Base-by-base conservation (phyloP, 176 grass and related monocot species). In the Carex littledalei region DNA sequence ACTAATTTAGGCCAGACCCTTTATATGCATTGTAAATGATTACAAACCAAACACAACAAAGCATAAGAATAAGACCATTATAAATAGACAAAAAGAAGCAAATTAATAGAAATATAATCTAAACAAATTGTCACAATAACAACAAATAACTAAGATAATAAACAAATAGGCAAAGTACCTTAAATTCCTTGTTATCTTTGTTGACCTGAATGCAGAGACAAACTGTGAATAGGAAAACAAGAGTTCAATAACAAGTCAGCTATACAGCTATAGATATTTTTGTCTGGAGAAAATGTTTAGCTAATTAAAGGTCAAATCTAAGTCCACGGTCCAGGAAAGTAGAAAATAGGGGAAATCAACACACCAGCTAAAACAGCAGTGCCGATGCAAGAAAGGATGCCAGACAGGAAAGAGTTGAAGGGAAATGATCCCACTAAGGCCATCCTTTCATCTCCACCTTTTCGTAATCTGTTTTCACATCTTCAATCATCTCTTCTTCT, bases 371-470 rank as follows among this genome's bases (percentile, higher is more conserved):
- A 89, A 1, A 94, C 93, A 34, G 93, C 93, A 65, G 90, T 92
- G 81, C 96, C 93, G 22, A 95, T 76, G 78, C 88, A 94, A 31
- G 93, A 98, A 79, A 95, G 88, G n/a, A 98, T 84, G 14, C 91
- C 91, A 5, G 96, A 93, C 43, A 76, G 22, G 43, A 76, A 94
- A 67, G 92, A 91, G 81, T 97, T 94, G 84, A 97, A 97, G 18
- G 93, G 93, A 79, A 95, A 98, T 55, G 96, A 89, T 72, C 96
- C 93, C 29, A 98, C 96, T 80, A 95, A 65, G 85, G 87, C 96
- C 91, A 95, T 94, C n/a, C n/a, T n/a, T n/a, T n/a, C n/a, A n/a
- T n/a, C n/a, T n/a, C n/a, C n/a, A n/a, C n/a, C n/a, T n/a, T n/a
- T n/a, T n/a, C n/a, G n/a, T n/a, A n/a, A n/a, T n/a, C n/a, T n/a